Evolutionary conservation across 2,329 filamentous ascomycete genomes (phyloP).

Genomic region (Ceratocystis ficicola): DNA sequence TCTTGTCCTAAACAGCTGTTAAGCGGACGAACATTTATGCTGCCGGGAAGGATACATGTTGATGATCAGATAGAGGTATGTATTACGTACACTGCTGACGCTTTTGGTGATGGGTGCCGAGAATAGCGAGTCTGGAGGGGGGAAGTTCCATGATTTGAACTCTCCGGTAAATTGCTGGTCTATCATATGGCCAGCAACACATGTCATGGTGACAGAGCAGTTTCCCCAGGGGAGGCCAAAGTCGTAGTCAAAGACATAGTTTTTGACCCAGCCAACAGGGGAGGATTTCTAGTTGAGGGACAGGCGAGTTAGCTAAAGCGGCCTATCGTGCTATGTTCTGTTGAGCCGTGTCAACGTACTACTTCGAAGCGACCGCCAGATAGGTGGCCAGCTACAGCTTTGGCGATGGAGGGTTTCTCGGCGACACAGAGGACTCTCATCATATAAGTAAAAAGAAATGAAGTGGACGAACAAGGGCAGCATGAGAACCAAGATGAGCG

Average conservation of each 20-base stretch:
- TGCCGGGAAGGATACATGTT: not conserved
- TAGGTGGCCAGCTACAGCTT: constrained; percentile 81
- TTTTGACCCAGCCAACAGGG: constrained; percentile 71
- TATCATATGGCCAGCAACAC: constrained; percentile 78
- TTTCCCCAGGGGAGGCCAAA: constrained; percentile 70
- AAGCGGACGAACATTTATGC: not conserved
- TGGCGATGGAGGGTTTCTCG: constrained; percentile 81
- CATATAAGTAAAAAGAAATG: constrained; percentile 14
- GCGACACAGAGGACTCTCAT: constrained; percentile 47
- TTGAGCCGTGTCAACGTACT: constrained; percentile 39
- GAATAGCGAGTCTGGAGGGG: constrained; percentile 68
- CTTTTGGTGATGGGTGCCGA: constrained; percentile 60
- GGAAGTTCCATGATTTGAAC: constrained; percentile 70
- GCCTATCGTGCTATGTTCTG: not conserved
- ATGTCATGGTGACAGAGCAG: constrained; percentile 85
- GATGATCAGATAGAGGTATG: not conserved
- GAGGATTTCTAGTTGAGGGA: constrained; percentile 47
- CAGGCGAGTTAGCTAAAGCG: no score
- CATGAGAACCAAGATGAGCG: no score
- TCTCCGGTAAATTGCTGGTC: constrained; percentile 61
- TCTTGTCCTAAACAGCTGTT: constrained; percentile 51
- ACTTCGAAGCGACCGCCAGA: constrained; percentile 61
- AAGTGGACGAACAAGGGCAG: not conserved
- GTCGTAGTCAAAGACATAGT: constrained; percentile 83
- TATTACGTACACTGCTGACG: constrained; percentile 48